Evolutionary conservation across 1,284 basidiomycete species (phyloP).

Genomic region (Trametes versicolor): DNA sequence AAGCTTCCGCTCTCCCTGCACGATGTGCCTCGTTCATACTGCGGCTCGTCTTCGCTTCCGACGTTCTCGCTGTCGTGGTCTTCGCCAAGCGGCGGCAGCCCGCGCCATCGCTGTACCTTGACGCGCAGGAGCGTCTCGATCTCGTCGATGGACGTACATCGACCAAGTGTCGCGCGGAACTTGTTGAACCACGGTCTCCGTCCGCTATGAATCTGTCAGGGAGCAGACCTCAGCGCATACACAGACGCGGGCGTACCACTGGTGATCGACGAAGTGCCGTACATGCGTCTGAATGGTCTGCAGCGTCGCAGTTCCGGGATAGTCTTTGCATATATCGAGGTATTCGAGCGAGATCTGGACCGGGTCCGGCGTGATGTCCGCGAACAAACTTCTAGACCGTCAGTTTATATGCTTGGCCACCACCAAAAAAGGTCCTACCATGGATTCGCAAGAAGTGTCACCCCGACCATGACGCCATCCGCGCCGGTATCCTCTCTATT

Average conservation of each 20-base stretch:
- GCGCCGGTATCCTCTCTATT: constrained; percentile 70
- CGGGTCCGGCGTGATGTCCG: constrained; percentile 62
- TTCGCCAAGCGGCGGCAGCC: constrained; percentile 38
- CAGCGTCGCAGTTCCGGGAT: constrained; percentile 58
- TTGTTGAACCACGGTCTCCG: constrained; percentile 65
- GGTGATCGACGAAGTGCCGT: constrained; percentile 67
- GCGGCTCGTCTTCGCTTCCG: constrained; percentile 8
- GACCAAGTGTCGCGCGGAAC: constrained; percentile 57
- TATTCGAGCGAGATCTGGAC: constrained; percentile 72
- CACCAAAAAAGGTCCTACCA: constrained; percentile 53
- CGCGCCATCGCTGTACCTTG: constrained; percentile 63
- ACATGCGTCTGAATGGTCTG: constrained; percentile 65
- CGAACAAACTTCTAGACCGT: constrained; percentile 57
- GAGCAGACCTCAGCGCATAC: constrained; percentile 2
- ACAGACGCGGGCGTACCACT: constrained; percentile 54
- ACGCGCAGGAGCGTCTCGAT: constrained; percentile 55
- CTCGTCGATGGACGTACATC: constrained; percentile 54
- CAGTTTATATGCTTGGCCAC: not conserved
- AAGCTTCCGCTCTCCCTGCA: not conserved
- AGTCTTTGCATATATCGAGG: constrained; percentile 60
- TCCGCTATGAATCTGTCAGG: constrained; percentile 44
- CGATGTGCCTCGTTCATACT: constrained; percentile 3
- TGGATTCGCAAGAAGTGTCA: constrained; percentile 75
- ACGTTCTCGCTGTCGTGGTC: not conserved
- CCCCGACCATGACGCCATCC: constrained; percentile 82